Percentiles rank a stretch among this genome's conserved stretches.
phyloP scores from a whole-genome alignment of 345 rosid genomes.

The Arabis alpina region DNA sequence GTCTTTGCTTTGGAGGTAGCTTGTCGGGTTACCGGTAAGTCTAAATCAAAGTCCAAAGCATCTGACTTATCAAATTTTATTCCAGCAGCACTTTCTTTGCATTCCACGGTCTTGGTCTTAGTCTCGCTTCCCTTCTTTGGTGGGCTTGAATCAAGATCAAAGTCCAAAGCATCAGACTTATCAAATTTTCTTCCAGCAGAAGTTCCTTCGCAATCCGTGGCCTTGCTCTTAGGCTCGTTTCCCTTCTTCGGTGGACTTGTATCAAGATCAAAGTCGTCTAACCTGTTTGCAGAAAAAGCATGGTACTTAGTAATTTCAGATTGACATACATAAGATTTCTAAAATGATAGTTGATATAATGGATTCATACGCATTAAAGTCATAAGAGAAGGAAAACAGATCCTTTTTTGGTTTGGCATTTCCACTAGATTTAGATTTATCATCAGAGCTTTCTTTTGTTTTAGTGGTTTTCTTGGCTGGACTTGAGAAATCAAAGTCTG shows the following conservation, averaged over 20 bases:
- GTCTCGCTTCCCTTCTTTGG: conserved; percentile 48
- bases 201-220: conserved; percentile 39
- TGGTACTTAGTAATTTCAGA: conserved; percentile 33
- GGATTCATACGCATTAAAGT: conserved; percentile 67
- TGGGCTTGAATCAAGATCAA: conserved; percentile 48
- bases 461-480: conserved; percentile 57
- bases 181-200: conserved; percentile 36
- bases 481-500: conserved; percentile 79
- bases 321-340: background rate
- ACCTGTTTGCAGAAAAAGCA: conserved; percentile 49
- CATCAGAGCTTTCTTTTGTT: conserved; percentile 57
- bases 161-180: conserved; percentile 37
- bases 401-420: conserved; percentile 50
- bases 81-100: conserved; percentile 42
- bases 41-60: conserved; percentile 36
- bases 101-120: conserved; percentile 39
- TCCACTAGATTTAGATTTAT: conserved; percentile 51
- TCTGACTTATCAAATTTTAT: conserved; percentile 33
- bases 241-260: conserved; percentile 50
- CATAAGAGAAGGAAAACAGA: conserved; percentile 67
- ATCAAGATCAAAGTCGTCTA: conserved; percentile 60
- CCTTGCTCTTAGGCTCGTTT: conserved; percentile 44
- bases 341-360: background rate
- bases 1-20: conserved; percentile 30
- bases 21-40: conserved; percentile 21